These are phyloP conservation scores for Fusarium lyarnte DNA, from an alignment of 2,329 filamentous ascomycete species.

Conservation along the genomic window DNA sequence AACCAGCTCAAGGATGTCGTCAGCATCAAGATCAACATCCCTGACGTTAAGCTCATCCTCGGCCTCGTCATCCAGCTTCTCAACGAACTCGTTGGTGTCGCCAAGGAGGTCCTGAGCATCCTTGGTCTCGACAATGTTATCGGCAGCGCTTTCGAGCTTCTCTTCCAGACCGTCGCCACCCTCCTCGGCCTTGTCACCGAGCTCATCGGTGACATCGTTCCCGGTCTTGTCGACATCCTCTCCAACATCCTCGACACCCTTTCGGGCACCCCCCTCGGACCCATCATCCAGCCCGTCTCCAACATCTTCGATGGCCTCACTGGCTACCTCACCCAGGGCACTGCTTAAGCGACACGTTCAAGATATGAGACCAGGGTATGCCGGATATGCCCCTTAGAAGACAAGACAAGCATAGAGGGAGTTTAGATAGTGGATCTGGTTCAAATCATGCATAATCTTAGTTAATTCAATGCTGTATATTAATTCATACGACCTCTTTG, in stretches of 20 bases:
- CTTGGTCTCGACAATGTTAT: constrained; percentile 19
- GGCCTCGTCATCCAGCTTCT: constrained; percentile 16
- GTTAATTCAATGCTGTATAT: constrained; percentile 10
- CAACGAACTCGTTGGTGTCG: constrained; percentile 8
- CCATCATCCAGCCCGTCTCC: constrained; percentile 8
- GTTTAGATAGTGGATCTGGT: constrained; percentile 9
- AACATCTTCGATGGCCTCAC: neutral
- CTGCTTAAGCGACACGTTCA: neutral
- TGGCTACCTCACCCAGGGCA: constrained; percentile 7
- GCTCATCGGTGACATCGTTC: constrained; percentile 24
- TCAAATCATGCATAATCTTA: neutral
- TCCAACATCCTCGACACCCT: constrained; percentile 13
- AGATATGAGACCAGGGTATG: neutral
- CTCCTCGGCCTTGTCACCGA: constrained; percentile 11
- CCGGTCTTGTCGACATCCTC: constrained; percentile 16
- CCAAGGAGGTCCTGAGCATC: constrained; percentile 1
- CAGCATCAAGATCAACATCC: constrained; percentile 1
- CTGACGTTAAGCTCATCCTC: constrained; percentile 21
- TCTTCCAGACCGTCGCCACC: constrained; percentile 17
- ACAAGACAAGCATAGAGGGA: neutral
- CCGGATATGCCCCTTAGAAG: neutral
- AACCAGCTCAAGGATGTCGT: constrained; percentile 19
- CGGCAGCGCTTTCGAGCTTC: neutral
- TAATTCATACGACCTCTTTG: neutral
- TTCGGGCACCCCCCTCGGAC: constrained; percentile 6